Conservation (phyloP, 2,329 filamentous ascomycete species). For the Daldinia sp. region DNA sequence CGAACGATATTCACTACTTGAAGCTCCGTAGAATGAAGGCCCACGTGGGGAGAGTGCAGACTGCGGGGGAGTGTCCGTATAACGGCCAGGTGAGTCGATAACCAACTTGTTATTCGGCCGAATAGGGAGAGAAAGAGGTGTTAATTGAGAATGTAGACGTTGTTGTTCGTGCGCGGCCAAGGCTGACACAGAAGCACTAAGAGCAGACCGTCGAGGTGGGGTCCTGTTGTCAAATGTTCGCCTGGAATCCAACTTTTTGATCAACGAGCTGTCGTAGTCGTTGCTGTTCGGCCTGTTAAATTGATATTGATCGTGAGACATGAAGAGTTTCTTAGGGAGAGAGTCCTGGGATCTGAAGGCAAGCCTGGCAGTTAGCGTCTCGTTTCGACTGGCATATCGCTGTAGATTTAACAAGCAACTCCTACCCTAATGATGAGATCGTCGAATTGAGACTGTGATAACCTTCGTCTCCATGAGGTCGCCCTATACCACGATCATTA, state of each 20-base stretch:
- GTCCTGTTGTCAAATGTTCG: slow-evolving; percentile 60
- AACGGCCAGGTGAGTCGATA: slow-evolving; percentile 60
- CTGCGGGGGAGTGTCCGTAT: slow-evolving; percentile 60
- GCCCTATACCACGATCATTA: slow-evolving; percentile 37
- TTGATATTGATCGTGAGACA: slow-evolving; percentile 63
- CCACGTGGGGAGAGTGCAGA: slow-evolving; percentile 63
- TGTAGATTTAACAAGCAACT: slow-evolving; percentile 6
- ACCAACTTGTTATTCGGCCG: slow-evolving; percentile 57
- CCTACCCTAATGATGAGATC: slow-evolving; percentile 49
- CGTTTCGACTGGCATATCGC: slow-evolving; percentile 1
- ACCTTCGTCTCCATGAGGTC: slow-evolving; percentile 50
- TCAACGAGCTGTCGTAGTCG: slow-evolving; percentile 63
- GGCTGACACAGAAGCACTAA: slow-evolving; percentile 57
- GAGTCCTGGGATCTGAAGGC: slow-evolving; percentile 58
- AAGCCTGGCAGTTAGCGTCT: slow-evolving; percentile 42
- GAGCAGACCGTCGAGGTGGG: slow-evolving; percentile 58
- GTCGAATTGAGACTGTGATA: slow-evolving; percentile 52
- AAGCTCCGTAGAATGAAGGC: slow-evolving; percentile 56
- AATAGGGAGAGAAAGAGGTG: slow-evolving; percentile 62
- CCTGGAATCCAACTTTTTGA: slow-evolving; percentile 67
- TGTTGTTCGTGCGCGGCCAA: slow-evolving; percentile 53
- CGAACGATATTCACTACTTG: slow-evolving; percentile 58
- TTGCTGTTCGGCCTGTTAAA: slow-evolving; percentile 57
- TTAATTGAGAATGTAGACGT: slow-evolving; percentile 50
- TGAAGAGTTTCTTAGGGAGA: slow-evolving; percentile 59